phyloP scores from a whole-genome alignment of 148 eudicot species.

The Rhododendron ovatum region DNA sequence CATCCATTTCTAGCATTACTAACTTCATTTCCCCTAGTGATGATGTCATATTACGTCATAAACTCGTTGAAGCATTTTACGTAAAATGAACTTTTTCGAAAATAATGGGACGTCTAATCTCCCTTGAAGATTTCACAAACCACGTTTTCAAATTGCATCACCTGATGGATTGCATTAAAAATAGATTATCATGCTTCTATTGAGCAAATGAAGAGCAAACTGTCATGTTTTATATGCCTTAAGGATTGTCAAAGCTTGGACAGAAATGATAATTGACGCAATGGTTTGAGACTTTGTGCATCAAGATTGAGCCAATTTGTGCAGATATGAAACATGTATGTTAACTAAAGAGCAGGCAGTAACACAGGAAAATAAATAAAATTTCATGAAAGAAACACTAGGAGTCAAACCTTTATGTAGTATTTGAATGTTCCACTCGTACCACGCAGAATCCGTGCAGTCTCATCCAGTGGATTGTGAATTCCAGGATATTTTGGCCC shows the following conservation, averaged over 20 bases:
- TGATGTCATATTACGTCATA: background rate
- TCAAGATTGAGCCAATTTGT: background rate
- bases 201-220: background rate
- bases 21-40: background rate
- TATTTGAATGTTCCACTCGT: constrained; percentile 94
- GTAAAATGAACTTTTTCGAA: background rate
- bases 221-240: background rate
- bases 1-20: background rate
- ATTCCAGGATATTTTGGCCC: constrained; percentile 96
- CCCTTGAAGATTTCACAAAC: background rate
- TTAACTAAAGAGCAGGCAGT: background rate
- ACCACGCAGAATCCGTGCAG: constrained; percentile 63
- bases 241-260: background rate
- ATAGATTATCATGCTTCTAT: background rate
- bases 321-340: background rate
- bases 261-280: background rate
- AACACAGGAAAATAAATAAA: background rate
- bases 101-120: background rate
- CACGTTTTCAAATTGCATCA: background rate
- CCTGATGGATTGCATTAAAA: background rate
- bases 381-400: background rate
- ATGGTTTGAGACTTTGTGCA: background rate
- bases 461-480: constrained; percentile 92
- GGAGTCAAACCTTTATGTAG: constrained; percentile 71
- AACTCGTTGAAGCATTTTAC: background rate